These are phyloP conservation scores for Adansonia madagascariensis DNA, from an alignment of 441 rosid genomes.

Conservation along the genomic window DNA sequence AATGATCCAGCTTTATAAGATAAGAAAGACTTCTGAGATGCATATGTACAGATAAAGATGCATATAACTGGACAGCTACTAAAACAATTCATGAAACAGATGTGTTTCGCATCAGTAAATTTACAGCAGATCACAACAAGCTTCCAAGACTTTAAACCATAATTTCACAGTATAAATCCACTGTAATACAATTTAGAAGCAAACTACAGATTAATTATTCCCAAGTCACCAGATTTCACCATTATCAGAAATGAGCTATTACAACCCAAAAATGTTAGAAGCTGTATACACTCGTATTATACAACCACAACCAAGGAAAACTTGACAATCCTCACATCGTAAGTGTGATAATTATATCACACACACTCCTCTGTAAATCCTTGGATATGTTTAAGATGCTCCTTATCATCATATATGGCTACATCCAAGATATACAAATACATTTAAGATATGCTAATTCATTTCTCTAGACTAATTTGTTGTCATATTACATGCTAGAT, in stretches of 20 bases:
- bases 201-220: background rate
- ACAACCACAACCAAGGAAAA: background rate
- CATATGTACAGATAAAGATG: slow-evolving; percentile 6
- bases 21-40: background rate
- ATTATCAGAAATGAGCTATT: background rate
- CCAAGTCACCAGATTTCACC: background rate
- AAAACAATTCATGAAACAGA: background rate
- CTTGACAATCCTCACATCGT: background rate
- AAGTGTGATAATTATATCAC: background rate
- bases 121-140: background rate
- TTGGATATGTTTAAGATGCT: background rate
- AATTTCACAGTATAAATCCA: background rate
- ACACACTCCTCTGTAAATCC: background rate
- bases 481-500: background rate
- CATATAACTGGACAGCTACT: background rate
- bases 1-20: background rate
- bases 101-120: background rate
- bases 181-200: background rate
- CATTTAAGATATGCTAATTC: background rate
- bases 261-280: background rate
- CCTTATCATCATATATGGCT: background rate
- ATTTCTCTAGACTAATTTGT: background rate
- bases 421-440: too few relatives aligned
- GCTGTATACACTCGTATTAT: background rate
- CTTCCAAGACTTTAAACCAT: slow-evolving; percentile 1